Conservation (phyloP, 768 basidiomycete species). For the Trichaptum fuscoviolaceum region DNA sequence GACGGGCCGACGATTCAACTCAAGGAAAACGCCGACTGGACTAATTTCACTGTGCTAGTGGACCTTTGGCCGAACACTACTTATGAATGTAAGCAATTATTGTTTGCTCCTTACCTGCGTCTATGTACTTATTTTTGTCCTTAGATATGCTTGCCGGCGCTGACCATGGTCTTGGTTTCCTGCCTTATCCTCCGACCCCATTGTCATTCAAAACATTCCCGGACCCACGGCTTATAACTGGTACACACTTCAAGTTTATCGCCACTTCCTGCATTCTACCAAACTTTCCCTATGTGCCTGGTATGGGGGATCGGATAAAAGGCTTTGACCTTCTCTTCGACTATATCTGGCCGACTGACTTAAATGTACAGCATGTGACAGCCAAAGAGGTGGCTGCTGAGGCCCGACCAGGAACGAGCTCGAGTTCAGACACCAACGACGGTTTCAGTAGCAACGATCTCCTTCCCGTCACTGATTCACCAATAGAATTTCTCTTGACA, state of each 20-base stretch:
- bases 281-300: conserved; percentile 68
- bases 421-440: neutral
- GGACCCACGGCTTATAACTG: conserved; percentile 51
- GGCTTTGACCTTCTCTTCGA: conserved; percentile 63
- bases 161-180: conserved; percentile 32
- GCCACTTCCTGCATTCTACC: conserved; percentile 62
- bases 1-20: conserved; percentile 48
- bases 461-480: conserved; percentile 11
- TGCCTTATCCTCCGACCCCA: conserved; percentile 46
- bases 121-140: conserved; percentile 1
- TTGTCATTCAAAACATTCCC: conserved; percentile 71
- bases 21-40: conserved; percentile 48
- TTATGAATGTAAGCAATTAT: conserved; percentile 57
- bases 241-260: conserved; percentile 62
- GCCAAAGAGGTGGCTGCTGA: neutral
- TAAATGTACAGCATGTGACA: neutral
- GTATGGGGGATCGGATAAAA: conserved; percentile 45
- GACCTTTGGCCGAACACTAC: conserved; percentile 64
- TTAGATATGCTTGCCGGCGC: conserved; percentile 38
- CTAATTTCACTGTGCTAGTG: conserved; percentile 43
- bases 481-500: conserved; percentile 57
- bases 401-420: too few relatives aligned
- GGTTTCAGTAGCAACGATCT: conserved; percentile 5
- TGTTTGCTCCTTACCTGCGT: conserved; percentile 10
- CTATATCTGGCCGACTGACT: conserved; percentile 36